Percentiles rank a stretch among this genome's conserved stretches.
These are phyloP conservation scores for Aspergillus aculeatus DNA, from an alignment of 2,329 filamentous ascomycete genomes.

Conservation along the genomic window DNA sequence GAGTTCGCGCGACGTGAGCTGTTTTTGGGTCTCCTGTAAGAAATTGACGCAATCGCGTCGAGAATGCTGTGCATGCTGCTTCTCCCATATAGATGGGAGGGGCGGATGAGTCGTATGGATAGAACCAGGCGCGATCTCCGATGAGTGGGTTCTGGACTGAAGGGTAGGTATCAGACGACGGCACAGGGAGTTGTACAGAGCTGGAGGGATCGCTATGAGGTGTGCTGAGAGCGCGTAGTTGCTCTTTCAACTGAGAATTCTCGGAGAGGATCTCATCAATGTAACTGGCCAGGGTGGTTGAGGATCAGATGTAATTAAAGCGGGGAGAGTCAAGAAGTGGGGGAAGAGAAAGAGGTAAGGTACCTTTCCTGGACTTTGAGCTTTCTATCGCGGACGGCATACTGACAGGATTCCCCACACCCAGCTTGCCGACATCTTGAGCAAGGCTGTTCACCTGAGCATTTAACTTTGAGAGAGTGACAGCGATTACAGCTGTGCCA, in stretches of 20 bases:
- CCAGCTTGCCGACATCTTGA: constrained; percentile 34
- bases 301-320: not conserved
- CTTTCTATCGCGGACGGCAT: constrained; percentile 40
- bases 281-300: constrained; percentile 18
- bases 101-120: constrained; percentile 25
- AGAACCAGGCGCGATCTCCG: constrained; percentile 30
- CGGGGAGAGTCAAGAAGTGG: not conserved
- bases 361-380: constrained; percentile 30
- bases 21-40: constrained; percentile 23
- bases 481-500: constrained; percentile 36
- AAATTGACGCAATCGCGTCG: constrained; percentile 32
- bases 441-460: constrained; percentile 44
- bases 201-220: constrained; percentile 1
- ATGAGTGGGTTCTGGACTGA: constrained; percentile 22
- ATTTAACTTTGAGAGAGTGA: constrained; percentile 46
- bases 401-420: constrained; percentile 33
- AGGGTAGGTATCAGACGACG: constrained; percentile 2
- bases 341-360: not conserved
- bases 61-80: constrained; percentile 36
- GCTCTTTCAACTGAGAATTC: constrained; percentile 15
- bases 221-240: constrained; percentile 8
- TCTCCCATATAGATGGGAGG: constrained; percentile 32
- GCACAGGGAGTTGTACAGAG: not conserved
- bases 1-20: constrained; percentile 23
- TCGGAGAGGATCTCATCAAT: constrained; percentile 25